Conservation (phyloP, 2,329 filamentous ascomycete species). For the Colletotrichum sidae region DNA sequence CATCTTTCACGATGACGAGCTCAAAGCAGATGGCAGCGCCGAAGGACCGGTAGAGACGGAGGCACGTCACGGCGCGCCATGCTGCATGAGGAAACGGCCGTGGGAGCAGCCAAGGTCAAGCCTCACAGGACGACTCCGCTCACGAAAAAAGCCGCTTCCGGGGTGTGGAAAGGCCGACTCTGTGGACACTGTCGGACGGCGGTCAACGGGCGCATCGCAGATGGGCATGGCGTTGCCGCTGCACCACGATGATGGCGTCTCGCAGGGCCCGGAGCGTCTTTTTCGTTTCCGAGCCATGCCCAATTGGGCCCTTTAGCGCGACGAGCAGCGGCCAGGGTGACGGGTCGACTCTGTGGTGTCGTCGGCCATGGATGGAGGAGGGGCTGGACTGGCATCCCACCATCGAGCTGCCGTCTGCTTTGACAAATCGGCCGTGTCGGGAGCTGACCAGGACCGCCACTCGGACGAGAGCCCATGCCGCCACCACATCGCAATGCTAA, state of each 20-base stretch:
- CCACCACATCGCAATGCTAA: background rate
- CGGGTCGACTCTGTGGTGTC: constrained; percentile 11
- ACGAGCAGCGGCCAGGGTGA: constrained; percentile 14
- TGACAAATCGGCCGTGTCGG: constrained; percentile 18
- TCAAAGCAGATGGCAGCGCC: constrained; percentile 2
- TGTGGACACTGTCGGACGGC: constrained; percentile 26
- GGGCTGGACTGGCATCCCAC: constrained; percentile 5
- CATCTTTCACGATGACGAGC: constrained; percentile 31
- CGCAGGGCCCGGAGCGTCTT: constrained; percentile 16
- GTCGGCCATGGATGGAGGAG: constrained; percentile 6
- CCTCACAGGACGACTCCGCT: constrained; percentile 19
- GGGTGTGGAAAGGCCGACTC: constrained; percentile 14
- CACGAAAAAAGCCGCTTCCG: constrained; percentile 30
- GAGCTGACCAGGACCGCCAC: constrained; percentile 15
- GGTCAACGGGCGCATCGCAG: constrained; percentile 33
- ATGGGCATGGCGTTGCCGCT: background rate
- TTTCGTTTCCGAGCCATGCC: constrained; percentile 22
- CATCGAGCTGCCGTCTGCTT: constrained; percentile 4
- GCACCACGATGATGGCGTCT: constrained; percentile 30
- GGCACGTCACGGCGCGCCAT: constrained; percentile 33
- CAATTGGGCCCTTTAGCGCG: constrained; percentile 21
- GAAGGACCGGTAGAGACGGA: constrained; percentile 13
- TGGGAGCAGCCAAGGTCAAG: constrained; percentile 1
- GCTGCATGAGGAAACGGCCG: constrained; percentile 21
- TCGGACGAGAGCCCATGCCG: constrained; percentile 18